A percentile compares a stretch with the other conserved stretches of the same genome.
These are phyloP conservation scores for Breviolum minutum DNA, from an alignment of 73 alveolate species.

Conservation along the genomic window DNA sequence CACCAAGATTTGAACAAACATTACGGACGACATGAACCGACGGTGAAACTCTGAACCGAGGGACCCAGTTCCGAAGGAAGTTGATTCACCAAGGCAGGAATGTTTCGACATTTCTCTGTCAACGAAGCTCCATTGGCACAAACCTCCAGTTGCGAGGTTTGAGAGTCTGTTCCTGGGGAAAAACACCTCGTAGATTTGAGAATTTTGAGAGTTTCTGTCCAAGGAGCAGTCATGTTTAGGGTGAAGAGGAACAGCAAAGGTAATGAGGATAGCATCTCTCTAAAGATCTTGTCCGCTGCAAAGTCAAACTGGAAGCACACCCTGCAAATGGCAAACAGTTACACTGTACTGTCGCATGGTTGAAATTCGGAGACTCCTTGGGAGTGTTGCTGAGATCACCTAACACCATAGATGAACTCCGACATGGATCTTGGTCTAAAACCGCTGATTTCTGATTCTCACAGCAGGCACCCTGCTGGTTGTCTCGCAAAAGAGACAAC, in stretches of 20 bases:
- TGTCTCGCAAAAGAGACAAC: too few relatives aligned
- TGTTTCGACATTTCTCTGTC: slow-evolving; percentile 34
- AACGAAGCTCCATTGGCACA: slow-evolving; percentile 51
- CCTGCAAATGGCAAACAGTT: neutral
- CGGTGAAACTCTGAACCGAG: too few relatives aligned
- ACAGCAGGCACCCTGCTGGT: too few relatives aligned
- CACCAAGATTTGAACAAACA: neutral
- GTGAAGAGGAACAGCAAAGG: slow-evolving; percentile 17
- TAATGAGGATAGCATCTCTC: neutral
- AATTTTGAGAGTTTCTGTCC: neutral
- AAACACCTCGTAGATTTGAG: neutral
- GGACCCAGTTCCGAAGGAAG: neutral
- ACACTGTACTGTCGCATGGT: too few relatives aligned
- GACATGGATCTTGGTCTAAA: too few relatives aligned
- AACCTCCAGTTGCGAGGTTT: neutral
- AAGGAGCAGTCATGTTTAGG: slow-evolving; percentile 21
- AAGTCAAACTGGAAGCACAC: slow-evolving; percentile 35
- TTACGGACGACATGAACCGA: too few relatives aligned
- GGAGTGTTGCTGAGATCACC: neutral
- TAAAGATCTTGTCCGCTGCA: neutral
- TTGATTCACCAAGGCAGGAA: slow-evolving; percentile 63
- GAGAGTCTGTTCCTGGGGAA: too few relatives aligned
- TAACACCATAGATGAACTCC: too few relatives aligned
- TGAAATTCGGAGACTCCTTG: neutral
- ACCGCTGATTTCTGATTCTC: too few relatives aligned